Base-by-base conservation (phyloP, 75 land plant species). In the Picea glauca region DNA sequence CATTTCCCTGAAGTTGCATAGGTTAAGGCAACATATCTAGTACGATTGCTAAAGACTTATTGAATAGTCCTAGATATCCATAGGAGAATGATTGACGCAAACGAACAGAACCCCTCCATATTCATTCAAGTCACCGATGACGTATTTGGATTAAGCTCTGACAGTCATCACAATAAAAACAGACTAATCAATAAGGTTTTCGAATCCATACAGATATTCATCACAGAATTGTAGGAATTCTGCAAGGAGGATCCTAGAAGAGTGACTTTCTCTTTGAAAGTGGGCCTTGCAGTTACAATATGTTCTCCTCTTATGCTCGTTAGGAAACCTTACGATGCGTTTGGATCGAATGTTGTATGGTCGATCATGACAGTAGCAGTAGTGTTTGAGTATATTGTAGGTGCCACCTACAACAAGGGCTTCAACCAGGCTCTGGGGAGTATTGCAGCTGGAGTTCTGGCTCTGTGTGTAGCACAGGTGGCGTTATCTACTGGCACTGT, bases 301-400 rank as follows among this genome's bases (percentile, higher is more conserved):
- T 91, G 84, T 67, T 87, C 93, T 26, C 79, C 87, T 76, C 80
- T 89, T 21, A 78, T 87, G 43, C 85, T 91, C 4, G 3, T 82
- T 21, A 78, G 72, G 30, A 81, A 84, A 13, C 83, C 91, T 13
- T 89, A 81, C 62, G 84, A 85, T 4, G 66, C 82, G 1, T 85
- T 91, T 62, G 93, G 93, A 43, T 33, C 83, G 77, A 88, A 84
- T 68, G 86, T 83, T 65, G 67, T 92, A 32, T 92, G 90, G 92
- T 86, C 90, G 58, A 85, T 92, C 78, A 79, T 92, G 82, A 92
- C 92, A 9, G 94, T 90, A 30, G 92, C 80, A 77, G 78, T 87
- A 68, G 86, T 92, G 88, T 87, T 92, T 77, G 94, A 92, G 76
- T 82, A 85, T 70, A 87, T 92, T 15, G 92, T 90, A n/a, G 94